Conservation (phyloP, 106 monocot species). For the Dendrobium catenatum region DNA sequence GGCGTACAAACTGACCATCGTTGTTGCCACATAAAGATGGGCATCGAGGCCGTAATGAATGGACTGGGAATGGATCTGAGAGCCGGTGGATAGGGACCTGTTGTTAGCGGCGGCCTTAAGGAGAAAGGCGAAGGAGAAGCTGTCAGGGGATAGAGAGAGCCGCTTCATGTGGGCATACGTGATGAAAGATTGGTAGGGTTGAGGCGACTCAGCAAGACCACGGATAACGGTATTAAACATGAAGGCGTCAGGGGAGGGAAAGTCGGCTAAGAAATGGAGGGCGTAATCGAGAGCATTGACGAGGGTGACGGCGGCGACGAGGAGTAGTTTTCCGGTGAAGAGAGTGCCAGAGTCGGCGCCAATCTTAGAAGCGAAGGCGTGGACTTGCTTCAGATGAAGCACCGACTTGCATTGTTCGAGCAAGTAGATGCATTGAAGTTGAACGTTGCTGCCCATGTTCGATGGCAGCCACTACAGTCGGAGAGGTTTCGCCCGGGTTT, state of each 20-base stretch:
- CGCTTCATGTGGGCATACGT: conserved; percentile 29
- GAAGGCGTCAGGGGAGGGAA: conserved; percentile 47
- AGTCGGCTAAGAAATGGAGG: conserved; percentile 25
- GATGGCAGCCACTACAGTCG: background rate
- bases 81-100: conserved; percentile 15
- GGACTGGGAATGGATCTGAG: conserved; percentile 40
- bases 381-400: conserved; percentile 45
- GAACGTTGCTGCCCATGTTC: background rate
- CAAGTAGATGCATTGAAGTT: conserved; percentile 17
- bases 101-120: conserved; percentile 49
- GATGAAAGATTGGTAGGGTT: conserved; percentile 19
- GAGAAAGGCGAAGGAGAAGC: conserved; percentile 69
- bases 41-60: conserved; percentile 32
- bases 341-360: conserved; percentile 28
- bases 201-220: conserved; percentile 28
- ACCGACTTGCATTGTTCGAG: conserved; percentile 35
- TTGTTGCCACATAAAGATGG: conserved; percentile 58
- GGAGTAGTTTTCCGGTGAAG: conserved; percentile 45
- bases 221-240: conserved; percentile 65
- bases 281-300: conserved; percentile 25
- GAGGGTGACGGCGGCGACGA: conserved; percentile 28
- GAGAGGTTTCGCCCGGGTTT: no score
- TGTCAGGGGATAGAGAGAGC: conserved; percentile 27
- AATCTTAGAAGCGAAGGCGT: conserved; percentile 32
- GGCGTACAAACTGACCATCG: conserved; percentile 49